Conservation (phyloP, 176 grass and related monocot species). For the Rhynchospora pubera region DNA sequence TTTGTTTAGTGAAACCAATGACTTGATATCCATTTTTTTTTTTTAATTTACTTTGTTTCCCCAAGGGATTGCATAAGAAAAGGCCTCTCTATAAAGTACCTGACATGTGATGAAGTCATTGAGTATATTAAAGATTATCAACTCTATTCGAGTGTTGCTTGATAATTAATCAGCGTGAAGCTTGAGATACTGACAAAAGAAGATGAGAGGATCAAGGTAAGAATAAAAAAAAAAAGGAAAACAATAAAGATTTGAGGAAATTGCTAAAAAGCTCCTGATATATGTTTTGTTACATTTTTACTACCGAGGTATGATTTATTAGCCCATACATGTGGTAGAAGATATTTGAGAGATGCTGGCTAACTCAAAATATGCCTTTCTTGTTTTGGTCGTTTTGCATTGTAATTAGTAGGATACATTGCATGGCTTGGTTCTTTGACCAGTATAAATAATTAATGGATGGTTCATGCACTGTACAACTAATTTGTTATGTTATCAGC, state of each 20-base stretch:
- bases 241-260: background rate
- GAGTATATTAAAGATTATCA: slow-evolving; percentile 60
- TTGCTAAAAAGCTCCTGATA: background rate
- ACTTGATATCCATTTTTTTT: background rate
- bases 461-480: background rate
- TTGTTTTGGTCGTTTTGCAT: background rate
- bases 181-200: background rate
- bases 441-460: background rate
- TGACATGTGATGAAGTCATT: slow-evolving; percentile 71
- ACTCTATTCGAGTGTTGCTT: slow-evolving; percentile 30
- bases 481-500: background rate
- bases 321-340: background rate
- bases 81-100: slow-evolving; percentile 60
- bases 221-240: background rate
- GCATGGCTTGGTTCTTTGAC: background rate
- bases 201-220: background rate
- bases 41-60: background rate
- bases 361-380: background rate
- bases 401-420: background rate
- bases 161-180: background rate
- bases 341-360: background rate
- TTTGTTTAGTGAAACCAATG: background rate
- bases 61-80: slow-evolving; percentile 55
- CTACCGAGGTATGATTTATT: background rate
- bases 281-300: background rate